A percentile compares a stretch with the other conserved stretches of the same genome.
phyloP scores from a whole-genome alignment of 2,329 filamentous ascomycete species.

The Stylonectria norvegica region DNA sequence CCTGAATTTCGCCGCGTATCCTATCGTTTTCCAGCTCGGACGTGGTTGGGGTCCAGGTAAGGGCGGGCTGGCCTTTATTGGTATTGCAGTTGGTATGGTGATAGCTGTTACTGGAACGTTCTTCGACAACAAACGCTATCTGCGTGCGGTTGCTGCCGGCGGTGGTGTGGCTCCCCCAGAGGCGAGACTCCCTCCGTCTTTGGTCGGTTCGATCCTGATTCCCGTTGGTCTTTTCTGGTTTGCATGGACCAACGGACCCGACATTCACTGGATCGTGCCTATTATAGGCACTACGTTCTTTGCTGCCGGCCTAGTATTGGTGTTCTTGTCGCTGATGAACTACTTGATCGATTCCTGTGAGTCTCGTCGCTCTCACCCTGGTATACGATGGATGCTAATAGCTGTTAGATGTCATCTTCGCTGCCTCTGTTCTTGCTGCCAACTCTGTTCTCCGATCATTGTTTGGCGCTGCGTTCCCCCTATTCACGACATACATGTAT shows the following conservation, averaged over 20 bases:
- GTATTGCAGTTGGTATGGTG: constrained; percentile 62
- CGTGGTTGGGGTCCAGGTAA: constrained; percentile 58
- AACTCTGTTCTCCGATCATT: constrained; percentile 68
- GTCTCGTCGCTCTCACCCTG: constrained; percentile 4
- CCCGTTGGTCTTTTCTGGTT: constrained; percentile 64
- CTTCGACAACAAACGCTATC: constrained; percentile 53
- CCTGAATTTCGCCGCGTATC: constrained; percentile 53
- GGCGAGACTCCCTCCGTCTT: constrained; percentile 56
- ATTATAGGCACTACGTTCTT: constrained; percentile 44
- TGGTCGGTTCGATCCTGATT: constrained; percentile 56
- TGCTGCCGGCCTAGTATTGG: constrained; percentile 56
- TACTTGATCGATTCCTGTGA: constrained; percentile 63
- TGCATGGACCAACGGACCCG: constrained; percentile 58
- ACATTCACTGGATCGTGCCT: constrained; percentile 56
- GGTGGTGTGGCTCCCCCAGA: constrained; percentile 62
- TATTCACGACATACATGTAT: constrained; percentile 64
- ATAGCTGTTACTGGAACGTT: constrained; percentile 52
- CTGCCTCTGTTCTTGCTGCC: constrained; percentile 70
- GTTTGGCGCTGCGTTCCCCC: constrained; percentile 69
- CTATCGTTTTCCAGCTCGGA: constrained; percentile 58
- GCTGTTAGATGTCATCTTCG: constrained; percentile 62
- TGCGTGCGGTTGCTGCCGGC: constrained; percentile 38
- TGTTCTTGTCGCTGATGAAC: constrained; percentile 64
- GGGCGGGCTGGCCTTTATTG: constrained; percentile 60
- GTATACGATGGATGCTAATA: constrained; percentile 12